Percentiles rank a stretch among this genome's conserved stretches.
Conservation (phyloP, 2,329 filamentous ascomycete species). For the Arachnomyces sp. region DNA sequence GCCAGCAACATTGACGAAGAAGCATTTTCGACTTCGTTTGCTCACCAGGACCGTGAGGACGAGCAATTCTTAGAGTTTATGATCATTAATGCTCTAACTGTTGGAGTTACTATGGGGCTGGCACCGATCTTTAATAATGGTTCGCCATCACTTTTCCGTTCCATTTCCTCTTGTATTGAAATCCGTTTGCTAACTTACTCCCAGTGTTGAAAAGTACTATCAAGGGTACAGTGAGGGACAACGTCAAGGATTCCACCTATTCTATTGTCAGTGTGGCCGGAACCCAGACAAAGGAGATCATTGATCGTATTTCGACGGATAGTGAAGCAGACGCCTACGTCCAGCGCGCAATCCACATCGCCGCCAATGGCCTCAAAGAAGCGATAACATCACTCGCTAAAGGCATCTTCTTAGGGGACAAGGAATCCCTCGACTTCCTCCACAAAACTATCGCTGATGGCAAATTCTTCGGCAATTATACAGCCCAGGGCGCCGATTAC, state of each 20-base stretch:
- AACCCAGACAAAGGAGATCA: neutral
- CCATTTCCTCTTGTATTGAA: neutral
- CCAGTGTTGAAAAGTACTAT: neutral
- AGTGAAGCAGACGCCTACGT: neutral
- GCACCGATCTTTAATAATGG: conserved; percentile 1
- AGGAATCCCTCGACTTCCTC: conserved; percentile 1
- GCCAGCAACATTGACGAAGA: neutral
- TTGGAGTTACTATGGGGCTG: neutral
- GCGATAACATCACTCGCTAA: neutral
- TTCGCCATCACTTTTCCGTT: neutral
- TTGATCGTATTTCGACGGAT: neutral
- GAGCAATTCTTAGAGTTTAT: neutral
- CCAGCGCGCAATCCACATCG: neutral
- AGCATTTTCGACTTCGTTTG: neutral
- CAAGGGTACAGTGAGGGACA: neutral
- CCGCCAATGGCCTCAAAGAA: neutral
- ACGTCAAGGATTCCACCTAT: neutral
- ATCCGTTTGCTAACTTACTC: too few relatives aligned
- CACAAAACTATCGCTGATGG: neutral
- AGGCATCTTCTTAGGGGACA: neutral
- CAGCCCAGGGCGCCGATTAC: neutral
- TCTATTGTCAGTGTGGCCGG: neutral
- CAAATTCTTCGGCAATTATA: neutral
- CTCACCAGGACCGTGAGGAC: neutral
- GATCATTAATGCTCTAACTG: neutral